Percentiles rank a stretch among this genome's conserved stretches.
Conservation (phyloP, 2,329 filamentous ascomycete genomes). For the Aspergillus sclerotialis region DNA sequence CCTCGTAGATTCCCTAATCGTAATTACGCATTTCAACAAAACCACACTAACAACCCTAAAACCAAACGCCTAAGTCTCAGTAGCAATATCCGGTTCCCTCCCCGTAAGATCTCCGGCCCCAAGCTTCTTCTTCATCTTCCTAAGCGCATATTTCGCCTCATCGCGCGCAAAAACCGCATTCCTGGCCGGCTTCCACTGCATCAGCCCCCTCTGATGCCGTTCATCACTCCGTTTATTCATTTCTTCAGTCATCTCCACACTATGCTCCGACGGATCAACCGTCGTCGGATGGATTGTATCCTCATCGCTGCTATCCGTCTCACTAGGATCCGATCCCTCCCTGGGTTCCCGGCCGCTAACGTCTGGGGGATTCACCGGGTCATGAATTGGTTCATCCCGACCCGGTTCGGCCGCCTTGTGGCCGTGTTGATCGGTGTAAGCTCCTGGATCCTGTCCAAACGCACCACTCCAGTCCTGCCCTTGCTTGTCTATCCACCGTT, state of each 20-base stretch:
- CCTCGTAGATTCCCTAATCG: too few relatives aligned
- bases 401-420: constrained; percentile 53
- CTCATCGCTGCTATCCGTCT: constrained; percentile 11
- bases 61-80: too few relatives aligned
- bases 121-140: constrained; percentile 69
- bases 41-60: too few relatives aligned
- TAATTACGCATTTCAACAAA: too few relatives aligned
- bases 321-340: constrained; percentile 15
- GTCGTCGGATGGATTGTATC: background rate
- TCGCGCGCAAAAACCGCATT: constrained; percentile 84
- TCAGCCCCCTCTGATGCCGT: constrained; percentile 78
- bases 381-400: constrained; percentile 44
- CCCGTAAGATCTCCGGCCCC: constrained; percentile 58
- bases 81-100: constrained; percentile 82
- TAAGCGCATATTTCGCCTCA: constrained; percentile 70
- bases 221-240: constrained; percentile 51
- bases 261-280: background rate
- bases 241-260: constrained; percentile 18
- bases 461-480: constrained; percentile 83
- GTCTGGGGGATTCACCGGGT: constrained; percentile 43
- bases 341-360: constrained; percentile 16
- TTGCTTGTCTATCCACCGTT: constrained; percentile 69
- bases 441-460: constrained; percentile 69
- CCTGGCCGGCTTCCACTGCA: constrained; percentile 91
- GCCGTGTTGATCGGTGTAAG: constrained; percentile 48